phyloP scores from a whole-genome alignment of 192 early-diverging fungal genomes.

The Dissophora globulifera region DNA sequence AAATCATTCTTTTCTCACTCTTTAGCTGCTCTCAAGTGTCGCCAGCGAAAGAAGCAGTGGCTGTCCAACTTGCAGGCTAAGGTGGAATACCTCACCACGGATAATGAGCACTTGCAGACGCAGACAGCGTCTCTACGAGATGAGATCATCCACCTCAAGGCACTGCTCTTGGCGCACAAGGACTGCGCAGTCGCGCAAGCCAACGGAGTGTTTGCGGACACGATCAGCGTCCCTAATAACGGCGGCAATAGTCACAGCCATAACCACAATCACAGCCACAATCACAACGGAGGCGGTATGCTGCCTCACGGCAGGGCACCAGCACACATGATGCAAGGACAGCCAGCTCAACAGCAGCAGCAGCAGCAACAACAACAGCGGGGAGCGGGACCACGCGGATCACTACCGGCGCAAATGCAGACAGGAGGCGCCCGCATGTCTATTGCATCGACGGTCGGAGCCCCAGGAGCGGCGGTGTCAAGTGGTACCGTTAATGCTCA shows the following conservation, averaged over 20 bases:
- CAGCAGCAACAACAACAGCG: conserved; percentile 17
- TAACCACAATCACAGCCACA: conserved; percentile 10
- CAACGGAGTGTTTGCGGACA: conserved; percentile 68
- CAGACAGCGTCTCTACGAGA: conserved; percentile 73
- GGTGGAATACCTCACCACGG: conserved; percentile 68
- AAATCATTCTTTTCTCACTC: neutral
- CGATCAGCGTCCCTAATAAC: conserved; percentile 16
- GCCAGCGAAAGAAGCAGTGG: conserved; percentile 95
- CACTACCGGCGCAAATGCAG: conserved; percentile 33
- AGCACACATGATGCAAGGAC: neutral
- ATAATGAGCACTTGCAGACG: conserved; percentile 72
- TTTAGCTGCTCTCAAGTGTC: conserved; percentile 89
- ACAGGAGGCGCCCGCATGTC: conserved; percentile 28
- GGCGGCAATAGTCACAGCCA: too few relatives aligned
- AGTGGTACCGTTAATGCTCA: conserved; percentile 11
- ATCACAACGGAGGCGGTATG: conserved; percentile 27
- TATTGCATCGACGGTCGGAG: conserved; percentile 5
- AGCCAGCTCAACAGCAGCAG: conserved; percentile 6
- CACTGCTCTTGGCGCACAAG: conserved; percentile 79
- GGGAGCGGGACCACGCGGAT: conserved; percentile 1
- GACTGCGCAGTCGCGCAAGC: conserved; percentile 78
- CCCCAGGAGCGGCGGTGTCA: conserved; percentile 13
- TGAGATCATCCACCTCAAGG: conserved; percentile 78
- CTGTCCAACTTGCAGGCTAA: conserved; percentile 80
- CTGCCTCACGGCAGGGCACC: conserved; percentile 15